phyloP scores from a whole-genome alignment of 441 rosid genomes.

The Adansonia grandidieri region DNA sequence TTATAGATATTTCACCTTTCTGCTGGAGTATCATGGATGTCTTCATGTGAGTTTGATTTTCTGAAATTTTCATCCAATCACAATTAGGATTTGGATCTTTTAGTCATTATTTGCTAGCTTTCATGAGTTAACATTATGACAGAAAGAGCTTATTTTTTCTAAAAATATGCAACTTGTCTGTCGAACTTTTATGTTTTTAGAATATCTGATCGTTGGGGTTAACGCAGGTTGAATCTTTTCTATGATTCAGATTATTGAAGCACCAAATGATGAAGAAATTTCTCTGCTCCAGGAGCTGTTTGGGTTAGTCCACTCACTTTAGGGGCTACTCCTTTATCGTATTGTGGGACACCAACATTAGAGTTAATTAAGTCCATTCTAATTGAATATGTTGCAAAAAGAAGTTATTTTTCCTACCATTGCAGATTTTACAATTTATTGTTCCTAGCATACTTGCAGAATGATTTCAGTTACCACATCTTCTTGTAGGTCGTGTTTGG shows the following conservation, averaged over 20 bases:
- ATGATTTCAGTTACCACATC: background rate
- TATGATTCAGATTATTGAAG: conserved; percentile 84
- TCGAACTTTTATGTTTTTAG: conserved; percentile 28
- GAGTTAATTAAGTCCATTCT: background rate
- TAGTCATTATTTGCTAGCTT: conserved; percentile 8
- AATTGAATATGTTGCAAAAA: background rate
- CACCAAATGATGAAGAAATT: conserved; percentile 92
- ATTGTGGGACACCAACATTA: conserved; percentile 11
- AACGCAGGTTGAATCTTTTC: conserved; percentile 40
- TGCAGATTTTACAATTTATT: background rate
- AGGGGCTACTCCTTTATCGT: conserved; percentile 18
- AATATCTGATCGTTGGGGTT: conserved; percentile 36
- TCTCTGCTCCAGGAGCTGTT: conserved; percentile 84
- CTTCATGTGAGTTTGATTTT: background rate
- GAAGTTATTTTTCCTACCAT: background rate
- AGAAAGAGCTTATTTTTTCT: background rate
- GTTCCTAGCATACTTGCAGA: background rate
- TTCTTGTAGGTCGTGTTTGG: conserved; percentile 24
- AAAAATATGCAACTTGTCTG: background rate
- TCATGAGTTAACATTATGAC: background rate
- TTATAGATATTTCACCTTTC: background rate
- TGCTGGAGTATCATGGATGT: background rate
- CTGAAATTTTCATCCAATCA: background rate
- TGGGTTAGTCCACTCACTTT: conserved; percentile 58
- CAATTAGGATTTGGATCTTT: background rate